A percentile compares a stretch with the other conserved stretches of the same genome.
These are phyloP conservation scores for Avicennia marina DNA, from an alignment of 257 asterid genomes.

Conservation along the genomic window DNA sequence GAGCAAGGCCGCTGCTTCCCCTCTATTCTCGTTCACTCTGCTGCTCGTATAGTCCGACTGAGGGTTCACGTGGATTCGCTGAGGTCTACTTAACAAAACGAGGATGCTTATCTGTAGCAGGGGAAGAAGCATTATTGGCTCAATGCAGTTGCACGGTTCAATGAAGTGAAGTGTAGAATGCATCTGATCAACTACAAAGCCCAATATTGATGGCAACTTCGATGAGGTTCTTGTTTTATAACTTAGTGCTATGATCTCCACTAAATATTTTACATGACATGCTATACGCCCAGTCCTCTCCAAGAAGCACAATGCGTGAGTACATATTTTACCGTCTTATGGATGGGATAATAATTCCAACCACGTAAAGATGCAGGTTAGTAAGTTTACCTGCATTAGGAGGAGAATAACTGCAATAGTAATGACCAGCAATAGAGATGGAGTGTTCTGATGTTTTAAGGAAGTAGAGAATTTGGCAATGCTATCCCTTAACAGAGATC, in stretches of 20 bases:
- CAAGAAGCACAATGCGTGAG: too few relatives aligned
- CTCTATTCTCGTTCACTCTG: constrained; percentile 31
- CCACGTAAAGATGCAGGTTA: not conserved
- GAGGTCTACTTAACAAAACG: constrained; percentile 79
- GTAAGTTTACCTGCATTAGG: constrained; percentile 90
- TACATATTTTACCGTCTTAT: too few relatives aligned
- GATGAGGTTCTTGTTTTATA: too few relatives aligned
- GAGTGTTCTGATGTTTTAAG: constrained; percentile 46
- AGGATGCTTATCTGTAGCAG: constrained; percentile 75
- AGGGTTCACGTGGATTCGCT: constrained; percentile 66
- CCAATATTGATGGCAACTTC: too few relatives aligned
- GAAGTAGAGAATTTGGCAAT: constrained; percentile 36
- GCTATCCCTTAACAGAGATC: constrained; percentile 35
- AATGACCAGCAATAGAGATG: constrained; percentile 53
- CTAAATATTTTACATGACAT: too few relatives aligned
- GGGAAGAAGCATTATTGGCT: not conserved
- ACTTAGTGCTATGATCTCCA: too few relatives aligned
- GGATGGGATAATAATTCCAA: not conserved
- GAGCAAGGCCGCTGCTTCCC: constrained; percentile 37
- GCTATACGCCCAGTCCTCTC: too few relatives aligned
- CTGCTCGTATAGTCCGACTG: constrained; percentile 40
- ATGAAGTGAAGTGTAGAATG: not conserved
- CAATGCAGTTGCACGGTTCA: too few relatives aligned
- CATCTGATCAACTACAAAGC: not conserved
- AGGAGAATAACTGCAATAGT: constrained; percentile 56